Evolutionary conservation across 768 basidiomycete species (phyloP), one percentile per base, ranked within the genome.

Genomic region (Kwoniella botswanensis): DNA sequence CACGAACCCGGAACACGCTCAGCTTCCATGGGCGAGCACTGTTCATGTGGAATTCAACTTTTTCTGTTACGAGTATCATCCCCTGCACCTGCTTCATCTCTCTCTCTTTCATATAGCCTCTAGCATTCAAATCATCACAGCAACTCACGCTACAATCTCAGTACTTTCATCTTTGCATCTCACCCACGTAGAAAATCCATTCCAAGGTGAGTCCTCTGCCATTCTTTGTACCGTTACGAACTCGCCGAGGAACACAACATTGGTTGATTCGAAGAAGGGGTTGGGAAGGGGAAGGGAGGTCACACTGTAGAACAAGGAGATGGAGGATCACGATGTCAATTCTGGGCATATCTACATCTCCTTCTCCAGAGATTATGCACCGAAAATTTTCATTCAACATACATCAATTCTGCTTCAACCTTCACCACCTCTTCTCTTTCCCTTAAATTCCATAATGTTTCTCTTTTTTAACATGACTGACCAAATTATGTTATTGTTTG

Each of bases 181-280:
- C 59, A 50, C 46, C 56, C 22, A 18, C 35, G 42, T 55, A 56
- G 46, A 42, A 4, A 13, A 56, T 56, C 26, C 15, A 11, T 41
- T 64, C 22, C 64, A 57, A 65, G 64, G 64, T 65, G 64, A 65
- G 64, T 9, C 35, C 7, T 35, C 35, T 35, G 26, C 7, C 35
- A 35, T 35, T 9, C 26, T 9, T 9, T 6, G 35, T 4, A 35
- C 7, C 35, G 35, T 35, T 9, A 35, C 7, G 1, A 35, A 6
- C 5, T 35, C 35, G 35, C 35, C 35, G 35, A 35, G 35, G 35
- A 35, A 35, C 5, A 9, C 35, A 6, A 35, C 6, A 35, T 35
- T 35, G 35, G 35, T 35, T 6, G 7, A 35, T 35, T 53, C 12
- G 46, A 50, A 50, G 46, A 18, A 50, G 46, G 1, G 46, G 46